Base-by-base conservation (phyloP, 345 rosid species). In the Euphorbia tirucalli region DNA sequence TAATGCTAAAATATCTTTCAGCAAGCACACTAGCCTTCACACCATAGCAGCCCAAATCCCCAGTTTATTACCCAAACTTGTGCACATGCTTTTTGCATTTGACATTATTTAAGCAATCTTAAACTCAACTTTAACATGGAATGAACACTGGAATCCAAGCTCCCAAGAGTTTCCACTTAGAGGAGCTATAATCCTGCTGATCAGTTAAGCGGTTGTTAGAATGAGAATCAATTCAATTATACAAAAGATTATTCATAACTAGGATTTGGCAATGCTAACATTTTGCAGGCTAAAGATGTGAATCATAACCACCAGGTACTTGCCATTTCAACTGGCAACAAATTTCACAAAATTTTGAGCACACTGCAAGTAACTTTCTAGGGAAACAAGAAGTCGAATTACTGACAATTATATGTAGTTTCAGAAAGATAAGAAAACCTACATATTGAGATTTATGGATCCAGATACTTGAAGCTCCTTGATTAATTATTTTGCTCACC, bases 401-500 rank as follows among this genome's bases (percentile, higher is more conserved):
- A 24, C 49, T 60, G 28, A 68, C 35, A 56, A 1, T 32, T 31
- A 57, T 22, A n/a, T 55, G 21, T 48, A 61, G 49, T 58, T 58
- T 24, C 54, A 67, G 27, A 32, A 22, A n/a, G 19, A 49, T 5
- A 37, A 32, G 16, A 21, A 56, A 70, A 64, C 58, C 54, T 68
- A 59, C 61, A 68, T 35, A 41, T 30, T 35, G 11, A 55, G 59
- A 55, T 54, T 30, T 43, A 30, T 41, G 31, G 15, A 54, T 41
- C 46, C 44, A 15, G 5, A 32, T 15, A 55, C 3, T 31, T 50
- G 21, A 65, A 6, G 27, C 43, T 27, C 9, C 44, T 35, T 39
- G 52, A 30, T 61, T 63, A 71, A 27, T 28, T 69, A 56, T 37
- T 69, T 74, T 61, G 64, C 54, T 70, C 81, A 6, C 60, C 72